Evolutionary conservation across 2,329 filamentous ascomycete genomes (phyloP).

Genomic region (Penicillium sp.): DNA sequence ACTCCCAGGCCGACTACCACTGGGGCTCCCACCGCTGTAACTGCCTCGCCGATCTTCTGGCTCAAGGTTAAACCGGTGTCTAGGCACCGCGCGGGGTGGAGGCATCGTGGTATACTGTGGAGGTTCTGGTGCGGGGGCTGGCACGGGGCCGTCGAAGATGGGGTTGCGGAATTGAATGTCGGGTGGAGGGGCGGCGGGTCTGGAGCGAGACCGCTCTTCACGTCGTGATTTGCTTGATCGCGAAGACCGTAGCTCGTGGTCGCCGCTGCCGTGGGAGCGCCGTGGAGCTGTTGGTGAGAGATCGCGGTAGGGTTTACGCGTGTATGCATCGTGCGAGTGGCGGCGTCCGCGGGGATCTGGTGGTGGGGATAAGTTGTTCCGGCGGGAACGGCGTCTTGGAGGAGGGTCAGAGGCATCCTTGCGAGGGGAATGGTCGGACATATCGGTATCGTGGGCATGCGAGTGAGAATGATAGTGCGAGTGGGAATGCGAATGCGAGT

Average conservation of each 20-base stretch:
- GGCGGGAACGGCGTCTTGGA: conserved; percentile 18
- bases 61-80: conserved; percentile 28
- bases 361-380: conserved; percentile 32
- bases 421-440: conserved; percentile 29
- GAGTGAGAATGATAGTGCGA: neutral
- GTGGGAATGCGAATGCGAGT: conserved; percentile 2
- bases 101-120: conserved; percentile 16
- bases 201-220: conserved; percentile 19
- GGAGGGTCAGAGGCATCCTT: conserved; percentile 3
- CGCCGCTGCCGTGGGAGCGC: neutral
- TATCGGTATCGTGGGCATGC: conserved; percentile 20
- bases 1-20: conserved; percentile 22
- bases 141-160: conserved; percentile 23
- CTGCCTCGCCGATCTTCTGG: conserved; percentile 31
- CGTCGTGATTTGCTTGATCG: conserved; percentile 12
- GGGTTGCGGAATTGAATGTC: conserved; percentile 29
- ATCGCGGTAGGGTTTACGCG: conserved; percentile 31
- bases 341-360: conserved; percentile 29
- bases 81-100: conserved; percentile 17
- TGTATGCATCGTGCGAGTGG: conserved; percentile 42
- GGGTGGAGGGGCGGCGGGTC: conserved; percentile 7
- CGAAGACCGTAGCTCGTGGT: conserved; percentile 14
- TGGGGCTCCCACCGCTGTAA: conserved; percentile 23
- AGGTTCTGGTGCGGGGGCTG: conserved; percentile 18
- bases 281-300: conserved; percentile 25